These are phyloP conservation scores for Schoenoplectus triqueter DNA, from an alignment of 202 grass and related monocot species.

Conservation along the genomic window DNA sequence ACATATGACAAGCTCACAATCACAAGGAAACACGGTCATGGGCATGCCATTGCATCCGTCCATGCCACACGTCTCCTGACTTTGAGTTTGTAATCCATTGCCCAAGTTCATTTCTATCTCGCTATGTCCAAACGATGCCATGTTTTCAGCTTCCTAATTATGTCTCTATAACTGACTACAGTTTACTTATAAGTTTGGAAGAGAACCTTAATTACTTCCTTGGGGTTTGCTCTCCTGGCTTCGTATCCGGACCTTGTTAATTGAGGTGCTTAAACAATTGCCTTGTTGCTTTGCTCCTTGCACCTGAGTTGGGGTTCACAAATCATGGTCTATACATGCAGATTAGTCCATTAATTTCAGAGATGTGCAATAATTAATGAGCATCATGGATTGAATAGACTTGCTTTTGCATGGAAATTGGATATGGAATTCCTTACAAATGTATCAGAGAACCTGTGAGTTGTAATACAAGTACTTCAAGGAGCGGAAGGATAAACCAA, in stretches of 20 bases:
- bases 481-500: neutral
- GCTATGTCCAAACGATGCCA: neutral
- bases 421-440: neutral
- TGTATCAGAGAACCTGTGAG: neutral
- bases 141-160: neutral
- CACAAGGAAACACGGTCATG: constrained; percentile 35
- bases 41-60: constrained; percentile 24
- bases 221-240: neutral
- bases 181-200: neutral
- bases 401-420: neutral
- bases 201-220: neutral
- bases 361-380: neutral
- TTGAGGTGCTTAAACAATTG: neutral
- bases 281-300: constrained; percentile 1
- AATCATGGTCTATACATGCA: neutral
- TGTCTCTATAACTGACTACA: neutral
- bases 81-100: neutral
- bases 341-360: neutral
- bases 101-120: constrained; percentile 17
- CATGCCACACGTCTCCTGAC: neutral
- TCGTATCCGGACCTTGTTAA: neutral
- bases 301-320: constrained; percentile 19
- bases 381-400: neutral
- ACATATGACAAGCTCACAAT: constrained; percentile 40
- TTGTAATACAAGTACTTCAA: neutral